phyloP scores from a whole-genome alignment of 106 monocot species.

The Vanilla planifolia region DNA sequence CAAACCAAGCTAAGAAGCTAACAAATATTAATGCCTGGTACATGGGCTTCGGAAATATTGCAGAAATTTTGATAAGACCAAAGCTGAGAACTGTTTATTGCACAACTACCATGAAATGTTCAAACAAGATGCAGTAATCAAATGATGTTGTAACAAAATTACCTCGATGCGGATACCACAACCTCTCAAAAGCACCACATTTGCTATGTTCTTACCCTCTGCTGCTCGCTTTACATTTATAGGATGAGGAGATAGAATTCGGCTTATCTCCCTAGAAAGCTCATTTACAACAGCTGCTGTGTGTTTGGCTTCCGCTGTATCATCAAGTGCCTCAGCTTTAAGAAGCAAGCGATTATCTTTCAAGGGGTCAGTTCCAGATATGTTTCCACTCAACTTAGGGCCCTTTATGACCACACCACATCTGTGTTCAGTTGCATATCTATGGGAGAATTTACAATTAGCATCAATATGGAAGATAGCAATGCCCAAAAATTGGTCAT shows the following conservation, averaged over 20 bases:
- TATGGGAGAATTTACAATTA: conserved; percentile 20
- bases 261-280: conserved; percentile 76
- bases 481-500: no score
- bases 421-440: conserved; percentile 98
- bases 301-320: conserved; percentile 80
- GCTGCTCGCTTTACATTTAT: conserved; percentile 63
- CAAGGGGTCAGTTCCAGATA: conserved; percentile 94
- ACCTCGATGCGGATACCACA: conserved; percentile 99
- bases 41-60: no score
- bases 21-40: no score
- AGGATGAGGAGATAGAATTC: conserved; percentile 72
- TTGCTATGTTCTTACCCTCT: conserved; percentile 86
- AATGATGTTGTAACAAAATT: conserved; percentile 11
- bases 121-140: background rate
- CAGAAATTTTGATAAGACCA: no score
- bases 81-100: background rate
- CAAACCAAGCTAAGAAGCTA: no score
- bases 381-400: conserved; percentile 97
- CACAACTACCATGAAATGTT: background rate
- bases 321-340: conserved; percentile 85
- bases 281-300: conserved; percentile 86
- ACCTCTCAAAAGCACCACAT: conserved; percentile 90
- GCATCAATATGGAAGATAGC: no score
- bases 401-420: conserved; percentile 98
- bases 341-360: conserved; percentile 92